These are phyloP conservation scores for Penicillium macrosclerotiorum DNA, from an alignment of 495 filamentous ascomycete species.

Conservation along the genomic window DNA sequence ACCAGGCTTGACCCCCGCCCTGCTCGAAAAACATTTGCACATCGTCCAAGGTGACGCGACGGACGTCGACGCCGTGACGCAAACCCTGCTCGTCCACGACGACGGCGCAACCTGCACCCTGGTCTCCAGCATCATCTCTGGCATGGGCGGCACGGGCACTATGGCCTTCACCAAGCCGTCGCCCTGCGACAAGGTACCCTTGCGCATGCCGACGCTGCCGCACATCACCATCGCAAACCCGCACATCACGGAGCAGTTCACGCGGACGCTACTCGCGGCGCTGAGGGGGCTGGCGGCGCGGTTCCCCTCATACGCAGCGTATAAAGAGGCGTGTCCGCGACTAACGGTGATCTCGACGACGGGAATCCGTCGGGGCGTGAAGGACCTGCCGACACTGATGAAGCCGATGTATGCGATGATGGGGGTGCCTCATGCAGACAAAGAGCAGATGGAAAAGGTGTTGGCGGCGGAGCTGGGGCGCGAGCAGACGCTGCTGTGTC, in stretches of 20 bases:
- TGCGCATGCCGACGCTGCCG: constrained; percentile 13
- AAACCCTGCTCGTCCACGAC: constrained; percentile 17
- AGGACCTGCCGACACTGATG: constrained; percentile 35
- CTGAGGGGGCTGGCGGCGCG: constrained; percentile 20
- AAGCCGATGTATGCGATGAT: constrained; percentile 32
- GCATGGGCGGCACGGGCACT: constrained; percentile 37
- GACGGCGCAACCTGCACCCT: constrained; percentile 10
- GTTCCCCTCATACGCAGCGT: constrained; percentile 12
- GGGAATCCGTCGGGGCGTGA: constrained; percentile 23
- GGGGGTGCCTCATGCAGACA: constrained; percentile 36
- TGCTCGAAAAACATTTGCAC: constrained; percentile 35
- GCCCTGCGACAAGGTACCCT: constrained; percentile 16
- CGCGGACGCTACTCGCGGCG: constrained; percentile 23
- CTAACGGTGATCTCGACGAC: constrained; percentile 26
- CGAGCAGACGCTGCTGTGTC: constrained; percentile 16
- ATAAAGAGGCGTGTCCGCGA: constrained; percentile 7
- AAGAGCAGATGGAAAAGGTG: constrained; percentile 36
- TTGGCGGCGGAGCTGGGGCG: constrained; percentile 9
- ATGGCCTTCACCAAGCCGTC: constrained; percentile 9
- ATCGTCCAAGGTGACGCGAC: constrained; percentile 50
- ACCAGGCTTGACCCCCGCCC: constrained; percentile 28
- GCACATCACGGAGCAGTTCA: constrained; percentile 27
- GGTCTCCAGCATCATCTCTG: constrained; percentile 41
- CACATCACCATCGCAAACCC: constrained; percentile 22
- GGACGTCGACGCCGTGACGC: constrained; percentile 32